These are phyloP conservation scores for Fusarium pilosicola DNA, from an alignment of 2,329 filamentous ascomycete genomes.

Conservation along the genomic window DNA sequence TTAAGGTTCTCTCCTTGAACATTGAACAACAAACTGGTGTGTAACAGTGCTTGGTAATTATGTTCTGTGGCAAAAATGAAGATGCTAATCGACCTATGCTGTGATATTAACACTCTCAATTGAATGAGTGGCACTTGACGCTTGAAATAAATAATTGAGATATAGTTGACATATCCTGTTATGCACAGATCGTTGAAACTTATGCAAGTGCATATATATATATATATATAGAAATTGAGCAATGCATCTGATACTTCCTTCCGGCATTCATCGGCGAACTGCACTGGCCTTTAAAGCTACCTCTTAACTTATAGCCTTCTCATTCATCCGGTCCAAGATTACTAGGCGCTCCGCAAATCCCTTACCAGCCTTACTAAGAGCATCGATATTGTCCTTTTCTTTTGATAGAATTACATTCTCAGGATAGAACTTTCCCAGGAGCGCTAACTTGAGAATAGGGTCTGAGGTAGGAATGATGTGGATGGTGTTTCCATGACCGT, in stretches of 20 bases:
- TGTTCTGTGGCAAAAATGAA: accelerated
- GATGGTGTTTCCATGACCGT: not conserved
- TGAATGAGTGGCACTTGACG: accelerated
- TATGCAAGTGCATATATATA: not conserved
- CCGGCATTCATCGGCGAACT: accelerated
- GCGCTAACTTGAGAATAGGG: not conserved
- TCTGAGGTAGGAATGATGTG: not conserved
- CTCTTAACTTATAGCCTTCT: not conserved
- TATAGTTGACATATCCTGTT: not conserved
- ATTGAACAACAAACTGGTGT: accelerated
- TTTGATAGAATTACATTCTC: not conserved
- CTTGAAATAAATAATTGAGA: not conserved
- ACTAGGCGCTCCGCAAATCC: not conserved
- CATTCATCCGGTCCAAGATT: not conserved
- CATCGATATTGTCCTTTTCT: not conserved
- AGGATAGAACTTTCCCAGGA: not conserved
- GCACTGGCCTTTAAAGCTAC: accelerated
- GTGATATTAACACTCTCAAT: accelerated
- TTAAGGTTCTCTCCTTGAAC: accelerated
- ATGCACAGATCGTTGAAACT: not conserved
- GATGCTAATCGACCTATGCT: not conserved
- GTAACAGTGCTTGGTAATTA: not conserved
- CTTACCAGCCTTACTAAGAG: not conserved
- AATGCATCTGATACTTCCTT: not conserved
- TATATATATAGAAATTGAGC: not conserved